A percentile compares a stretch with the other conserved stretches of the same genome.
phyloP scores from a whole-genome alignment of 2,329 filamentous ascomycete species.

The Fusarium sp. region DNA sequence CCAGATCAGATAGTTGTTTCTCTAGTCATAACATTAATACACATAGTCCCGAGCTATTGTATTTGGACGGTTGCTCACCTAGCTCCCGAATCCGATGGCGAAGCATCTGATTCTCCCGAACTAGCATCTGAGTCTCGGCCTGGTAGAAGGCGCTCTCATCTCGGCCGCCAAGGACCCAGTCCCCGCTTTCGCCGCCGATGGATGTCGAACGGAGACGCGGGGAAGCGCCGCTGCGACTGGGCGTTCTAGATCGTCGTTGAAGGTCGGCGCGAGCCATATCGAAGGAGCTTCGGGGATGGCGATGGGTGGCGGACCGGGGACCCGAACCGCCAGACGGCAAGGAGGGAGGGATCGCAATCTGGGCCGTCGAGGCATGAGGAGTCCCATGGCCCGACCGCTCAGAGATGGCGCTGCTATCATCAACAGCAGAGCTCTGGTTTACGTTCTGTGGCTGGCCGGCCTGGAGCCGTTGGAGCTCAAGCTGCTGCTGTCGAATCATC shows the following conservation, averaged over 20 bases:
- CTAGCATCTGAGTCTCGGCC: slow-evolving; percentile 82
- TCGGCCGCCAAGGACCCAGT: slow-evolving; percentile 72
- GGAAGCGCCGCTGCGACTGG: slow-evolving; percentile 68
- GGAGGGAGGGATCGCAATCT: slow-evolving; percentile 48
- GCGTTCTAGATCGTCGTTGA: slow-evolving; percentile 68
- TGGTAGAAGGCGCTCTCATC: slow-evolving; percentile 86
- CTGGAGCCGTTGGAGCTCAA: slow-evolving; percentile 74
- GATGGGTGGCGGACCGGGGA: slow-evolving; percentile 64
- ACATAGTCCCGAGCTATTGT: neutral
- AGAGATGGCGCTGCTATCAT: slow-evolving; percentile 60
- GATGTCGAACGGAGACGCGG: slow-evolving; percentile 69
- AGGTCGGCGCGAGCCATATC: slow-evolving; percentile 69
- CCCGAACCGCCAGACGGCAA: slow-evolving; percentile 55
- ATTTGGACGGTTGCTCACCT: slow-evolving; percentile 63
- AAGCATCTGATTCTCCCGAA: slow-evolving; percentile 86
- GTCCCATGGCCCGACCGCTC: slow-evolving; percentile 58
- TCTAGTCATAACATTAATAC: slow-evolving; percentile 52
- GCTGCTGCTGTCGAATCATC: slow-evolving; percentile 82
- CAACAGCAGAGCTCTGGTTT: slow-evolving; percentile 54
- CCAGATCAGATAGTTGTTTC: slow-evolving; percentile 62
- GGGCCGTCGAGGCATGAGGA: slow-evolving; percentile 51
- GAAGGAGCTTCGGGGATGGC: slow-evolving; percentile 68
- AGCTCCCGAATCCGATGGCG: slow-evolving; percentile 79
- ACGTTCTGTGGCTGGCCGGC: slow-evolving; percentile 53
- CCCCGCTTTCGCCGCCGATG: slow-evolving; percentile 69